Evolutionary conservation across 306 rosid species (phyloP).

Genomic region (Vigna angularis): DNA sequence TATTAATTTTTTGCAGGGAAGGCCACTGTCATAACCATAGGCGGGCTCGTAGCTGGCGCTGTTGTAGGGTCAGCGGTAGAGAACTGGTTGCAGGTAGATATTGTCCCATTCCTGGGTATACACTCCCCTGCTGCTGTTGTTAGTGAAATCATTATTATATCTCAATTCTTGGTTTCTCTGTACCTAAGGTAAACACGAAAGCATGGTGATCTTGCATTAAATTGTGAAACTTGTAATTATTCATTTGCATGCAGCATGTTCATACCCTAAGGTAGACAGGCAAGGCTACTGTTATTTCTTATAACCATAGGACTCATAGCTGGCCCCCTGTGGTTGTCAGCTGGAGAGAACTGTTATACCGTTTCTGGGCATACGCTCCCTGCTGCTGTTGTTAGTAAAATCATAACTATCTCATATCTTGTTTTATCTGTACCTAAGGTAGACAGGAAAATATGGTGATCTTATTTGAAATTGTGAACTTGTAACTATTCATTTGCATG

Average conservation of each 20-base stretch:
- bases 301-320: conserved; percentile 81
- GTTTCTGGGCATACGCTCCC: conserved; percentile 81
- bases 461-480: conserved; percentile 51
- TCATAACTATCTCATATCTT: conserved; percentile 73
- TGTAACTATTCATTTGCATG: conserved; percentile 87
- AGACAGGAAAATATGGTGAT: conserved; percentile 51
- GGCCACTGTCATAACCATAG: conserved; percentile 85
- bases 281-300: conserved; percentile 81
- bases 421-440: conserved; percentile 78
- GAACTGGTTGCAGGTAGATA: conserved; percentile 95
- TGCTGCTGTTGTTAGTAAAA: conserved; percentile 81
- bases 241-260: conserved; percentile 75
- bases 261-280: conserved; percentile 60
- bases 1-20: conserved; percentile 73
- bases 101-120: conserved; percentile 94
- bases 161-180: conserved; percentile 91
- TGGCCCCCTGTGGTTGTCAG: conserved; percentile 74
- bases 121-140: conserved; percentile 96
- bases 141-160: conserved; percentile 82
- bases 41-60: conserved; percentile 93
- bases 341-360: conserved; percentile 79
- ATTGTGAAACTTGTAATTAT: conserved; percentile 77
- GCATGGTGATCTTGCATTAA: conserved; percentile 46
- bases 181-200: conserved; percentile 71
- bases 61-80: conserved; percentile 93